Base-by-base conservation (phyloP, 2,329 filamentous ascomycete genomes). In the Fulvia fulva region DNA sequence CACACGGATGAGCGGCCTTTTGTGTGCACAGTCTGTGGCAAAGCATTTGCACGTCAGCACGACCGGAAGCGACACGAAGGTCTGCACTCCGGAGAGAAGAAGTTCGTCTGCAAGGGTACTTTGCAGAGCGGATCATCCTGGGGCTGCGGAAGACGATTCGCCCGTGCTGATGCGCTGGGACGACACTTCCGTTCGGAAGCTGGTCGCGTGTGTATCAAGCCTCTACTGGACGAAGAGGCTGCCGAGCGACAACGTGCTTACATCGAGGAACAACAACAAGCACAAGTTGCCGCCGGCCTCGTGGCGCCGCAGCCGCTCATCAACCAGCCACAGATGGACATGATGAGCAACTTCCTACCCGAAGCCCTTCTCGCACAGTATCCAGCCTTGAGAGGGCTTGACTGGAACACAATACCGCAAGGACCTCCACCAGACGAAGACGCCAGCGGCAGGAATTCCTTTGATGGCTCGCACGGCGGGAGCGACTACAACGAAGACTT, bases 1-100 rank as follows among this genome's bases (percentile, higher is more conserved):
- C 94, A 99, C 71, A 99, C 94, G 14, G 94, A 99, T 69, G 94
- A 99, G 78, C 85, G 94, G 50, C 94, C 94, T 0, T 99, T 97
- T 70, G 93, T 97, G 2, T 99, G 94, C 71, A 97, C 90, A 0
- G 91, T 97, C 8, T 99, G 94, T 67, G 90, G 91, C 53, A 99
- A 99, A 75, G 94, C 94, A 0, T 99, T 99, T 76, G 94, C 94
- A 5, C 88, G 94, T 25, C 94, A 99, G 71, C 94, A 99, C 71
- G 94, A 99, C 73, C 88, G 94, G 47, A 99, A 99, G 76, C 88
- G 94, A 41, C 94, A 99, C 74, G 94, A 99, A 76, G 92, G 93
- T 41, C 79, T 99, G 44, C 94, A 99, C 71, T 95, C 90, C 0
- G 94, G 94, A 44, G 94, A 99, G 77, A 99, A 97, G 84, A 97